These are phyloP conservation scores for Biscogniauxia marginata DNA, from an alignment of 2,329 filamentous ascomycete species.

Conservation along the genomic window DNA sequence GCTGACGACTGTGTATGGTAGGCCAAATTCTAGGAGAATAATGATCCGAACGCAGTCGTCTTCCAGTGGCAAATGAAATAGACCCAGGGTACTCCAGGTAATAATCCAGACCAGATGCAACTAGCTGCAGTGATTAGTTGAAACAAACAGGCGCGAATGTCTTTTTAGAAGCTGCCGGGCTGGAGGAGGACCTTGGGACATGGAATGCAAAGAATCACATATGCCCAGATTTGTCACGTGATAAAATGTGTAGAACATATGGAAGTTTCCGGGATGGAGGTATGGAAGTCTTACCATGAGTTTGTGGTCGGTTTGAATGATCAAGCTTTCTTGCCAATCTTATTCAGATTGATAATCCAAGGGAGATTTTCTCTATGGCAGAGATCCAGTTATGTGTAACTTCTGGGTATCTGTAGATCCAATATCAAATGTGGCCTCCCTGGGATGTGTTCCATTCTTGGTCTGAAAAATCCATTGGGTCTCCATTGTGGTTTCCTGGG, in stretches of 20 bases:
- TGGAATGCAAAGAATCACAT: background rate
- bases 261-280: background rate
- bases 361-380: slow-evolving; percentile 6
- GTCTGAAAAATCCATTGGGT: background rate
- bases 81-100: background rate
- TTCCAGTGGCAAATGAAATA: background rate
- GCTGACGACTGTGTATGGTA: background rate
- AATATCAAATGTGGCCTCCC: background rate
- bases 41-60: background rate
- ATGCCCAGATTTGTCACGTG: background rate
- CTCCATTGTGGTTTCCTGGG: slow-evolving; percentile 8
- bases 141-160: slow-evolving; percentile 1
- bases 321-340: slow-evolving; percentile 4
- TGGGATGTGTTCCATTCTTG: slow-evolving; percentile 7
- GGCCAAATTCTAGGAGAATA: background rate
- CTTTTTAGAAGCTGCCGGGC: background rate
- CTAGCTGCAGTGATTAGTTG: slow-evolving; percentile 13
- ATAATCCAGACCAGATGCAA: background rate
- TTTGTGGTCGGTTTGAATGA: slow-evolving; percentile 4
- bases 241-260: background rate
- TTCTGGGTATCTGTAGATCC: background rate
- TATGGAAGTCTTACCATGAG: slow-evolving; percentile 17
- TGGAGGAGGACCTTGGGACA: background rate
- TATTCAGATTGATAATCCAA: slow-evolving; percentile 14
- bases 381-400: background rate